Evolutionary conservation across 352 stramenopile genomes (phyloP), one percentile per base, ranked within the genome.

Genomic region (Phytophthora idaei): DNA sequence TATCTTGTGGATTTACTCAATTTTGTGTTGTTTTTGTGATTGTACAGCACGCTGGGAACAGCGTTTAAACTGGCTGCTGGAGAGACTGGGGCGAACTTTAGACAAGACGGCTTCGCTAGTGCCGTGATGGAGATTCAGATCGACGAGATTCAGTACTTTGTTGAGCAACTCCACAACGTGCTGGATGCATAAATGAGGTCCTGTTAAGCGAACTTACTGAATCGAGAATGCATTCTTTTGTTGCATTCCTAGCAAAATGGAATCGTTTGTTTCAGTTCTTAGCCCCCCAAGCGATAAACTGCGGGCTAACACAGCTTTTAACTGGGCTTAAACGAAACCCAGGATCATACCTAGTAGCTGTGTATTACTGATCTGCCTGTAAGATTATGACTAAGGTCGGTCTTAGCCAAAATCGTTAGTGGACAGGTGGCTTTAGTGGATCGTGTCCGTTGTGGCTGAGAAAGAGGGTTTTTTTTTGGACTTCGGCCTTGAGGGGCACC

Each of bases 41-140:
- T 42, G 15, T 46, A 14, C 57, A 95, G 87, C 57, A 95, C 84
- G 32, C 90, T 99, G 51, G 95, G 94, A 28, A 95, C 96, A 36
- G 89, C 94, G 37, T 99, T 99, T 80, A 89, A 96, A 61, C 69
- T 98, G 34, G 94, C 95, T 10, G 96, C 96, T 17, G 89, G 92
- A 9, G 93, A 98, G 47, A 98, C 97, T 37, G 90, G 93, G 44
- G 93, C 90, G 14, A 93, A 90, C 52, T 98, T 98, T 74, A 77
- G 83, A 46, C 96, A 99, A 71, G 95, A 99, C 70, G 94, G 95
- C 57, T 99, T 99, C 72, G 95, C 98, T 59, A 97, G 89, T 53
- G 94, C 97, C 39, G 94, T 98, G 4, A 96, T 99, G 61, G 94
- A 99, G 81, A 97, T 99, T 49, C 84, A 92, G 58, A 95, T 89